Percentiles rank a stretch among this genome's conserved stretches.
These are phyloP conservation scores for Cytospora piceicola DNA, from an alignment of 2,329 filamentous ascomycete species.

Conservation along the genomic window DNA sequence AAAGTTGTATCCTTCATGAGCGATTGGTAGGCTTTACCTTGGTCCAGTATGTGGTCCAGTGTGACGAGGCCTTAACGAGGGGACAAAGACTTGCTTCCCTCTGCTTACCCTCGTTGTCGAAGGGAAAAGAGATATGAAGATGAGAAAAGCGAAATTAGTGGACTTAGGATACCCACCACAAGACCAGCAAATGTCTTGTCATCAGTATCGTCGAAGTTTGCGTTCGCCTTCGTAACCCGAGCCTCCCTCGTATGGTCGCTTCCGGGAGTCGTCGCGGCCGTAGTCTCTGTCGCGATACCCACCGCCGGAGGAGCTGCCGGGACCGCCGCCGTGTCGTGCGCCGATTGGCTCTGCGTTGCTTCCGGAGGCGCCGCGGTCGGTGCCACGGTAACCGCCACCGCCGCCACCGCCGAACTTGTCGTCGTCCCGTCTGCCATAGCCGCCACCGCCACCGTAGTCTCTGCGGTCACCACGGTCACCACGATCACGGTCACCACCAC, in stretches of 20 bases:
- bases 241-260: constrained; percentile 77
- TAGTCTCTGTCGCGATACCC: constrained; percentile 55
- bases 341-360: constrained; percentile 37
- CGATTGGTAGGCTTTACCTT: constrained; percentile 21
- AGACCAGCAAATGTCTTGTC: constrained; percentile 43
- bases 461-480: constrained; percentile 44
- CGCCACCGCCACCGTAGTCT: constrained; percentile 45
- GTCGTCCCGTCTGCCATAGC: constrained; percentile 38
- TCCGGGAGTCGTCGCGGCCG: constrained; percentile 58
- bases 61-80: constrained; percentile 2
- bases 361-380: constrained; percentile 65
- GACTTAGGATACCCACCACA: constrained; percentile 52
- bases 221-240: constrained; percentile 74
- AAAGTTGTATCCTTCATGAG: constrained; percentile 6
- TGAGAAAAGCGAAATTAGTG: constrained; percentile 32
- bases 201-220: constrained; percentile 67
- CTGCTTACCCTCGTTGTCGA: constrained; percentile 38
- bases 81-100: constrained; percentile 12
- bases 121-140: constrained; percentile 33
- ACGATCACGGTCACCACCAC: constrained; percentile 48
- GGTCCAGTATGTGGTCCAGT: constrained; percentile 1
- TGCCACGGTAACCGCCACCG: constrained; percentile 42
- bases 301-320: constrained; percentile 53
- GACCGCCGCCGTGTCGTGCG: constrained; percentile 44
- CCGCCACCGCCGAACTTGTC: constrained; percentile 39